These are phyloP conservation scores for Aspergillus eucalypticola DNA, from an alignment of 2,329 filamentous ascomycete species.

Conservation along the genomic window DNA sequence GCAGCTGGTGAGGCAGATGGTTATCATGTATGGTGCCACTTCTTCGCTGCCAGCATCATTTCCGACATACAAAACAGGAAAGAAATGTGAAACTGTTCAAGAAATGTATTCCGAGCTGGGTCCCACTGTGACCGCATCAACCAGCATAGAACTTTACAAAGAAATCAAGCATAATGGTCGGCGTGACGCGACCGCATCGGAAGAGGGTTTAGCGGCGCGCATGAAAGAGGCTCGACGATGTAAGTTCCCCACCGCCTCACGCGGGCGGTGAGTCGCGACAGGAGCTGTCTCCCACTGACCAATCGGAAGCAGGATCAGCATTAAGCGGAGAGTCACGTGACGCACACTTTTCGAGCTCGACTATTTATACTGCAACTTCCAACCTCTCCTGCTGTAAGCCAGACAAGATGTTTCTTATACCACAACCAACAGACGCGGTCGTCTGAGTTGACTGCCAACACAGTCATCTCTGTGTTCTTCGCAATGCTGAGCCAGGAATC, in stretches of 20 bases:
- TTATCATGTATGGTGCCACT: neutral
- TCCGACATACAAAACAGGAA: neutral
- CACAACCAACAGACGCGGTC: neutral
- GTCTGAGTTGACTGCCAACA: neutral
- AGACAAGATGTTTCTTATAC: neutral
- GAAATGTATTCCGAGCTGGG: neutral
- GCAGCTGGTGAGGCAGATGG: neutral
- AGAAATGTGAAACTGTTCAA: too few relatives aligned
- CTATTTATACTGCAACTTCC: slow-evolving; percentile 24
- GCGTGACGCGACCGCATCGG: neutral
- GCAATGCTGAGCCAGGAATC: too few relatives aligned
- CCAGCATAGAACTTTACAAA: neutral
- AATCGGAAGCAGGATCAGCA: slow-evolving; percentile 16
- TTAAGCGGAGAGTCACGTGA: slow-evolving; percentile 33
- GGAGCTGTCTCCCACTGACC: slow-evolving; percentile 9
- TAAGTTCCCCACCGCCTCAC: neutral
- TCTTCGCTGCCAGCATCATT: neutral
- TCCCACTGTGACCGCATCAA: neutral
- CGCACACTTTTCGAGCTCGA: slow-evolving; percentile 25
- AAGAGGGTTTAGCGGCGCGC: neutral
- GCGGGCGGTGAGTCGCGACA: slow-evolving; percentile 8
- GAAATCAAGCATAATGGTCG: neutral
- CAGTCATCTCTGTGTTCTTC: too few relatives aligned
- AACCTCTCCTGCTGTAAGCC: neutral
- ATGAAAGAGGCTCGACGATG: neutral